Evolutionary conservation across 1,284 basidiomycete species (phyloP), one percentile per base, ranked within the genome.

Genomic region (Boletellus deceptivus): DNA sequence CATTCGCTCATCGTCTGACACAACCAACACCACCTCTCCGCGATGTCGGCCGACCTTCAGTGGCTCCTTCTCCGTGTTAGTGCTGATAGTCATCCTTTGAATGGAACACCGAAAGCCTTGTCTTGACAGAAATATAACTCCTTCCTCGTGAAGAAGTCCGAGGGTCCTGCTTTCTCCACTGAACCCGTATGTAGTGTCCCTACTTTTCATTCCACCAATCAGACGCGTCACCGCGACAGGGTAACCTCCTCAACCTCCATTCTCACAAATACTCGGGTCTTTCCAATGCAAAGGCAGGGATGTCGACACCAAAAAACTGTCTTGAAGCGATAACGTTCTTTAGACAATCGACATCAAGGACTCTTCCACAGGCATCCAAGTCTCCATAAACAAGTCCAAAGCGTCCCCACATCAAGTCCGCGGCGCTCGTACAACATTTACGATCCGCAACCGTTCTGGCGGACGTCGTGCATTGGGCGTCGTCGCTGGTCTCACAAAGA

Each of bases 181-280:
- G 91, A 93, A 78, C 82, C 86, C 58, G 91, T 92, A 70, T 65
- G 86, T 82, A 40, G 20, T 37, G 20, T 20, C 14, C 13, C 35
- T 3, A 24, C 10, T 17, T 35, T 40, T n/a, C 14, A 9, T 51
- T 13, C 10, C 5, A 34, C 16, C 11, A 35, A 14, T 24, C 18
- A 4, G 36, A 61, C 50, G n/a, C 34, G 41, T 48, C 33, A 4
- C 46, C 40, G 27, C 29, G 8, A 27, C 61, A 92, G 89, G 91
- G 88, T 60, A 94, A 94, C 79, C 81, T 93, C 69, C 74, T 78
- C 54, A 93, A 91, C 77, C 64, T 91, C 61, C 89, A 93, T 77
- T 93, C 92, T 27, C 78, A 81, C 79, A 94, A 93, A 71, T 93
- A 82, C 79, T 94, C 92, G 55, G 91, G 91, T 57, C 76, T 94